Evolutionary conservation across 176 grass and related monocot genomes (phyloP), one percentile per base, ranked within the genome.

Genomic region (Cenchrus purpureus): DNA sequence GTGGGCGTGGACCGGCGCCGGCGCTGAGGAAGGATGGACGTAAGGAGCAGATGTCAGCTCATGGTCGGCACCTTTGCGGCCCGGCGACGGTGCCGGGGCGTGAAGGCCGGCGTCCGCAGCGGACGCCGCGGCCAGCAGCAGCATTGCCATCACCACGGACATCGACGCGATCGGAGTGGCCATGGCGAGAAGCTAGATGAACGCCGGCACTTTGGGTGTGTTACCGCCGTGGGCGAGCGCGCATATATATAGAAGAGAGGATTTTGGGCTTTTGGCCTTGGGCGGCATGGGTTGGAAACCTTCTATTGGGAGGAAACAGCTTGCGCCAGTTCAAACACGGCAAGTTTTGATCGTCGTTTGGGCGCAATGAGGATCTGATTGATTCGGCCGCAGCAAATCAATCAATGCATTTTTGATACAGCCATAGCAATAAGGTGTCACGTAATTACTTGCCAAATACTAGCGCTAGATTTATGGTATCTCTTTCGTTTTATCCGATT

Each of bases 161-260:
- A 82, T 73, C 13, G 57, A 7, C 50, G 64, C 16, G 43, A 82
- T 65, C 13, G 19, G 7, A 19, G 58, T 77, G 50, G 59, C 58
- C 88, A 90, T 86, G 73, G 57, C 29, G 32, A 78, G 1, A 66
- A 29, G 40, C 28, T 83, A 11, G 11, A 46, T 64, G 14, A 46
- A 49, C 9, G 61, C 13, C 14, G 40, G 48, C 56, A 48, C 12
- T 29, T 67, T 60, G 14, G 53, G 15, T 49, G 43, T 46, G 7
- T 31, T 28, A 57, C 54, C 9, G 2, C 12, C 10, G 25, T 9
- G 12, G 13, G 6, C 53, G 53, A 63, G 13, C 22, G 2, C 45
- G 15, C 13, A 19, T 17, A 7, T 56, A 46, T 90, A 82, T 86
- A 82, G 77, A 71, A 40, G 37, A 40, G 3, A 40, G 25, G 25